phyloP scores from a whole-genome alignment of 257 asterid species.

The Buddleja alternifolia region DNA sequence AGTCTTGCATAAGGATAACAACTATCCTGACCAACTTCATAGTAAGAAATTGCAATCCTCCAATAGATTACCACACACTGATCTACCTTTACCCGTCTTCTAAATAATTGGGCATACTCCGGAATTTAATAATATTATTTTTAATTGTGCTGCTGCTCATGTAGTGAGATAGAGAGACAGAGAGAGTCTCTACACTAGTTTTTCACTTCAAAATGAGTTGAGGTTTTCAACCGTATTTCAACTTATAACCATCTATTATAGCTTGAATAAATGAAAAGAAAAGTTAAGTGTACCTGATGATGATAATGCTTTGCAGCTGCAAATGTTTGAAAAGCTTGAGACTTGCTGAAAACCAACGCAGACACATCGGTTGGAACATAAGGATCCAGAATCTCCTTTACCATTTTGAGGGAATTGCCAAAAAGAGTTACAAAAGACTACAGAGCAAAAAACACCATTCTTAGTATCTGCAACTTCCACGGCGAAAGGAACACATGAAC shows the following conservation, averaged over 20 bases:
- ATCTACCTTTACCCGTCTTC: not conserved
- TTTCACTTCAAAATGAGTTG: not conserved
- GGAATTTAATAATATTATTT: no score
- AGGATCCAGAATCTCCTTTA: conserved; percentile 45
- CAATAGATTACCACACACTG: not conserved
- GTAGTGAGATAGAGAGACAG: not conserved
- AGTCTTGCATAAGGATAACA: conserved; percentile 3
- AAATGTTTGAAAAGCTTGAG: conserved; percentile 48
- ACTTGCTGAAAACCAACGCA: conserved; percentile 42
- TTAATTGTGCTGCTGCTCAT: no score
- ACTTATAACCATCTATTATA: not conserved
- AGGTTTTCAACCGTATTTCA: not conserved
- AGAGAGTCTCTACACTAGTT: not conserved
- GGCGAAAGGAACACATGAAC: conserved; percentile 7
- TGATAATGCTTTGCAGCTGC: conserved; percentile 60
- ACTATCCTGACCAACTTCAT: not conserved
- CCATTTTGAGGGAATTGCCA: conserved; percentile 33
- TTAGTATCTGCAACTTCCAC: conserved; percentile 29
- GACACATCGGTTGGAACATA: conserved; percentile 39
- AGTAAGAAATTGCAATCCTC: not conserved
- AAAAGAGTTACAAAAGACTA: conserved; percentile 46
- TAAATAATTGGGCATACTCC: no score
- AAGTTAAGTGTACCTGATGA: conserved; percentile 60
- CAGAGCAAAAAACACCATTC: conserved; percentile 24
- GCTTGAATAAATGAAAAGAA: conserved; percentile 3